Percentiles rank a stretch among this genome's conserved stretches.
phyloP scores from a whole-genome alignment of 179 eudicot species.

The Sideroxylon spinosum region DNA sequence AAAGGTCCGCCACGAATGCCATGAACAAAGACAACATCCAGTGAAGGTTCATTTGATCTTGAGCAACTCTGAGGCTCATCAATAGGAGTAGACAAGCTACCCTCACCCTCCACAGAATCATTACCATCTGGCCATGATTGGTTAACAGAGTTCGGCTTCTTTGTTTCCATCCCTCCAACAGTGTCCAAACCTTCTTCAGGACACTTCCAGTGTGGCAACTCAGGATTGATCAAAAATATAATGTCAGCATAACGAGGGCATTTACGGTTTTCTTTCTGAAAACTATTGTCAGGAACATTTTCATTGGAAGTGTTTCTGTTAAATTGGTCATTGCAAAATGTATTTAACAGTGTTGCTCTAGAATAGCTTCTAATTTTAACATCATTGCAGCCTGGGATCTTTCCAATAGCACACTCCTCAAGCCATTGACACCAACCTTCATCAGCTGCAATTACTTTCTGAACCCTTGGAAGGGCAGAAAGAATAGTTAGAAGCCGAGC shows the following conservation, averaged over 20 bases:
- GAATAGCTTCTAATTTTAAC: constrained; percentile 85
- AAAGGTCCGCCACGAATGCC: constrained; percentile 98
- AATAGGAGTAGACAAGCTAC: constrained; percentile 18
- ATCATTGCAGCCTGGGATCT: constrained; percentile 80
- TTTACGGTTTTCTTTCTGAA: constrained; percentile 31
- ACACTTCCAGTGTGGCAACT: constrained; percentile 82
- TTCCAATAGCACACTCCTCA: constrained; percentile 93
- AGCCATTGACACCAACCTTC: constrained; percentile 79
- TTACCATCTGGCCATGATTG: no score
- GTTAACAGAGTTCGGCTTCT: neutral
- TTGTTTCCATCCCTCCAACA: neutral
- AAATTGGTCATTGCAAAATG: constrained; percentile 41
- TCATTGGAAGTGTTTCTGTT: constrained; percentile 30
- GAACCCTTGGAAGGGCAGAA: constrained; percentile 80
- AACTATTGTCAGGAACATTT: constrained; percentile 30
- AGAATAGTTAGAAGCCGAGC: constrained; percentile 76
- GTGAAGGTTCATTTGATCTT: constrained; percentile 32
- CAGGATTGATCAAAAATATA: constrained; percentile 83
- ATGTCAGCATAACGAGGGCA: constrained; percentile 67
- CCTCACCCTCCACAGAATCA: no score
- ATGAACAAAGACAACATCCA: constrained; percentile 90
- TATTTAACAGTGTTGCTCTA: constrained; percentile 74
- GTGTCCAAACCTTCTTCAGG: constrained; percentile 30
- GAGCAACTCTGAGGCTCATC: constrained; percentile 27
- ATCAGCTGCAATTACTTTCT: constrained; percentile 58